Base-by-base conservation (phyloP, 2,329 filamentous ascomycete species). In the Claviceps paspali region DNA sequence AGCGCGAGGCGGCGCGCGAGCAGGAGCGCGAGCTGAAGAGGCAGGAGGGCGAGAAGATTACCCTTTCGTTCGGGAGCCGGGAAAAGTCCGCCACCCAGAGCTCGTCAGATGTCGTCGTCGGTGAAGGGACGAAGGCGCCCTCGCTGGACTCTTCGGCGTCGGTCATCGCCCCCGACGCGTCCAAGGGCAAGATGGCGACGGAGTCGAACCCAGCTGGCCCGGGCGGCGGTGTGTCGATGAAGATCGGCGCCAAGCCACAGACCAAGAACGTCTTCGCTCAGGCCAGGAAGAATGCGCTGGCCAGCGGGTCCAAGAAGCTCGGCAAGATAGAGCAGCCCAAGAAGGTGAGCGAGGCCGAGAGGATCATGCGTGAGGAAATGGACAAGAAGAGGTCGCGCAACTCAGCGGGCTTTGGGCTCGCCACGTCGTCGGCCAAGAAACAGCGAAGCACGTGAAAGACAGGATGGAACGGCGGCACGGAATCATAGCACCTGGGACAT, bases 301-400 rank as follows among this genome's bases (percentile, higher is more conserved):
- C 57, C 1, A 60, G 62, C 1, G 68, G 71, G 2, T 62, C 68
- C 3, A 84, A 84, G 57, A 84, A 83, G 53, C 43, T 55, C 1
- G 49, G 61, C 23, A 68, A 65, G 9, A 60, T 72, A 3, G 74
- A 75, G 43, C 70, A 70, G 38, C 77, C 76, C 2, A 85, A 82
- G 65, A 91, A 82, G 50, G 88, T 93, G 72, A 88, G 82, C 49
- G 84, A 92, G 52, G 80, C 79, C 3, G 85, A 88, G 59, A 71
- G 80, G 37, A 92, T 91, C 50, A 94, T 93, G 86, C 83, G 80
- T 56, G 79, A 82, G 48, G 82, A 87, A 52, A 68, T 84, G 57
- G 80, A 85, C 48, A 67, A 70, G 45, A 86, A 85, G 53, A 66
- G 78, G 38, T 58, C 65, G 24, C 63, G 73, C 33, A 68, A 65